These are phyloP conservation scores for Scutellaria galericulata DNA, from an alignment of 257 asterid genomes.

Conservation along the genomic window DNA sequence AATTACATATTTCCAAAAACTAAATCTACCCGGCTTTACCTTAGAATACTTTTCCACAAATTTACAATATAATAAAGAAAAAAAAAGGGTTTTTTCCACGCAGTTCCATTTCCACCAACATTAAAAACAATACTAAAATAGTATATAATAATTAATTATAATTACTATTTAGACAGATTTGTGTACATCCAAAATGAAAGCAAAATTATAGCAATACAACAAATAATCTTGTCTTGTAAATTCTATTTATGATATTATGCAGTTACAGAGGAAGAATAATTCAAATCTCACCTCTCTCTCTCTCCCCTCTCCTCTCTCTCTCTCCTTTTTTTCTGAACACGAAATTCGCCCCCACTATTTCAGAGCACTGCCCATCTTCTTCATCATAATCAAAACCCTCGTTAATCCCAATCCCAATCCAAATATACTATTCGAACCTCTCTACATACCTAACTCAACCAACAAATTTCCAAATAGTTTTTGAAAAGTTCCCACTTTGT, in stretches of 20 bases:
- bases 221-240: no score
- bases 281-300: neutral
- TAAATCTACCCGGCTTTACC: no score
- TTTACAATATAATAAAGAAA: no score
- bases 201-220: no score
- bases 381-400: conserved; percentile 28
- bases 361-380: neutral
- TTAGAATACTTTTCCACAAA: no score
- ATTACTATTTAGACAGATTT: no score
- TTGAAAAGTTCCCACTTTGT: conserved; percentile 12
- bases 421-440: conserved; percentile 15
- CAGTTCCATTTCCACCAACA: neutral
- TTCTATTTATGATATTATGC: no score
- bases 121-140: neutral
- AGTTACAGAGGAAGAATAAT: no score
- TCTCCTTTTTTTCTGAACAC: neutral
- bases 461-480: neutral
- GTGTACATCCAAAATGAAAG: no score
- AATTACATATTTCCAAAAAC: no score
- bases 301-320: neutral
- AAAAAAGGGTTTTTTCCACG: neutral
- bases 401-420: conserved; percentile 10
- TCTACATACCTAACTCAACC: conserved; percentile 9
- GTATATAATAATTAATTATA: neutral
- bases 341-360: no score